Evolutionary conservation across 1,139 yeast genomes (phyloP).

Genomic region (Suhomyces bribrorum): DNA sequence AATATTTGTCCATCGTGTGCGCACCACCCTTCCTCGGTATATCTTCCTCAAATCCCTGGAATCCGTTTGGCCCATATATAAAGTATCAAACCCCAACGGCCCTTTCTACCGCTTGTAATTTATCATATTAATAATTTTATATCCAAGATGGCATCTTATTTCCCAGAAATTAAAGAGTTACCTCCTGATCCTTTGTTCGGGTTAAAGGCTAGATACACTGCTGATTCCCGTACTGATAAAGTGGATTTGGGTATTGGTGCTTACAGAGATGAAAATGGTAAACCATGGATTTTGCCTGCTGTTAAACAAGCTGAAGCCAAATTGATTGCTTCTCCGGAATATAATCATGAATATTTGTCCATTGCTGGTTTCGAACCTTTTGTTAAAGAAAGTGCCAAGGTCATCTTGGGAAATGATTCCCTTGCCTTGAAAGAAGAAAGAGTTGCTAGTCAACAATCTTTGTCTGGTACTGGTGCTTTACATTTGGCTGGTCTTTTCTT

Average conservation of each 20-base stretch:
- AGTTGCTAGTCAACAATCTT: constrained; percentile 77
- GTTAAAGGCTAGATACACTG: constrained; percentile 69
- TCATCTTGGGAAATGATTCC: constrained; percentile 71
- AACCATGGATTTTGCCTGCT: constrained; percentile 92
- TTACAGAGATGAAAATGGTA: constrained; percentile 87
- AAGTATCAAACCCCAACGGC: background rate
- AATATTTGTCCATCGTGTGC: too few relatives aligned
- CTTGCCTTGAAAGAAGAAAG: constrained; percentile 53
- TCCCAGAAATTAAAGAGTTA: constrained; percentile 54
- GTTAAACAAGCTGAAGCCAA: constrained; percentile 72
- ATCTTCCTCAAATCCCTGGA: constrained; percentile 1
- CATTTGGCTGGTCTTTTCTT: constrained; percentile 84
- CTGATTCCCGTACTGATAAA: constrained; percentile 66
- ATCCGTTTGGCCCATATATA: background rate
- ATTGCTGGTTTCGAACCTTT: constrained; percentile 78
- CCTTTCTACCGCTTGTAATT: background rate
- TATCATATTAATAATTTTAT: too few relatives aligned
- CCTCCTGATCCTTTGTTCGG: constrained; percentile 86
- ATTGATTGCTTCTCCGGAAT: constrained; percentile 49
- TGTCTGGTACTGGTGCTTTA: constrained; percentile 95
- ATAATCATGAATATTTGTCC: constrained; percentile 90
- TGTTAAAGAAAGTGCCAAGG: constrained; percentile 71
- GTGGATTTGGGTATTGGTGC: constrained; percentile 96
- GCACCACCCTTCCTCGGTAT: constrained; percentile 3
- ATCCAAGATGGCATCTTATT: constrained; percentile 34